Evolutionary conservation across 1,284 basidiomycete genomes (phyloP).

Genomic region (Leucocoprinus gongylophorus): DNA sequence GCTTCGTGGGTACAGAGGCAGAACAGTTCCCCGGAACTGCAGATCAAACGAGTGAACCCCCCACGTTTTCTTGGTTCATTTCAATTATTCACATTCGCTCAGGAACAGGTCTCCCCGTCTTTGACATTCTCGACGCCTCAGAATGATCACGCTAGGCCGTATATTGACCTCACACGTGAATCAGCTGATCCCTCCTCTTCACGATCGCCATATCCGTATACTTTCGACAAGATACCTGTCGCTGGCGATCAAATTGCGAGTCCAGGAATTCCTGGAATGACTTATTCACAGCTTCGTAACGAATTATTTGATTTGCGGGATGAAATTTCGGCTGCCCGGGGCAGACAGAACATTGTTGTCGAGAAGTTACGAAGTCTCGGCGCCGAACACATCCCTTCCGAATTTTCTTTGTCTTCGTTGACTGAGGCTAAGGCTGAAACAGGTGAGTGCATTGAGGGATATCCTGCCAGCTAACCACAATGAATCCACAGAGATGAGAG

Average conservation of each 20-base stretch:
- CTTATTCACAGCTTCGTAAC: too few species aligned
- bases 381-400: slow-evolving; percentile 11
- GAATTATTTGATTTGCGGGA: slow-evolving; percentile 32
- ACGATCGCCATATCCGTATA: neutral
- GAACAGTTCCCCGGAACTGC: neutral
- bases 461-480: neutral
- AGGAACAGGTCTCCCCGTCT: slow-evolving; percentile 2
- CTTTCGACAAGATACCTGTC: neutral
- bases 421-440: neutral
- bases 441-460: neutral
- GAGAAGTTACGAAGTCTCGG: slow-evolving; percentile 23
- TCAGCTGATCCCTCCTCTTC: neutral
- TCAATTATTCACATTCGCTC: neutral
- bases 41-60: neutral
- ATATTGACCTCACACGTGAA: neutral
- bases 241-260: neutral
- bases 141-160: neutral
- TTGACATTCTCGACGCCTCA: neutral
- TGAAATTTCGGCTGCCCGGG: slow-evolving; percentile 28
- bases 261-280: neutral
- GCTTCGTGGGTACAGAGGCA: neutral
- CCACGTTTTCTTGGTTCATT: neutral
- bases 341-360: slow-evolving; percentile 26
- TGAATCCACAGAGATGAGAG: slow-evolving; percentile 14
- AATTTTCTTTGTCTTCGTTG: neutral